Percentiles rank a stretch among this genome's conserved stretches.
Conservation (phyloP, 176 grass and related monocot genomes). For the Canna indica region DNA sequence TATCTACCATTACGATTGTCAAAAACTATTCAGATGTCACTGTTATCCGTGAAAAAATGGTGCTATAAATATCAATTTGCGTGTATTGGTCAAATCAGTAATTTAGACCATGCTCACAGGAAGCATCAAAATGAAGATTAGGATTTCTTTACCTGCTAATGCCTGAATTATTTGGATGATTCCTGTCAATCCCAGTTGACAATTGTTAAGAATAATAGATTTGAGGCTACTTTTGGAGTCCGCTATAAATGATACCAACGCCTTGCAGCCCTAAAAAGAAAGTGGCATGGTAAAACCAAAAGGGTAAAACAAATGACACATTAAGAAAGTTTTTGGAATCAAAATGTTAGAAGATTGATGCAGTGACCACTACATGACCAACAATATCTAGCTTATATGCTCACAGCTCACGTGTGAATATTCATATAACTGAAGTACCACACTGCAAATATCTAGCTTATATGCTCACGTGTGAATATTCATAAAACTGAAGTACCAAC, state of each 20-base stretch:
- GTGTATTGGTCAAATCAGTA: too few species aligned
- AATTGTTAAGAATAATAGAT: conserved; percentile 51
- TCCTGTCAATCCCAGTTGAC: conserved; percentile 53
- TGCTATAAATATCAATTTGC: too few species aligned
- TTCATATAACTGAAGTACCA: too few species aligned
- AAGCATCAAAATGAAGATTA: neutral
- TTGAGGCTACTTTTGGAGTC: conserved; percentile 53
- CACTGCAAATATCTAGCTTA: too few species aligned
- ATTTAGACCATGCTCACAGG: too few species aligned
- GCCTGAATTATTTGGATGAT: conserved; percentile 45
- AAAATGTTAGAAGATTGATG: neutral
- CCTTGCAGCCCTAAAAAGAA: conserved; percentile 41
- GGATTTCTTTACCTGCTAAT: conserved; percentile 51
- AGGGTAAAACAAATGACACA: neutral
- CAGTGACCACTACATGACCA: too few species aligned
- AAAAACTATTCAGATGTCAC: too few species aligned
- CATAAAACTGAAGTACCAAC: too few species aligned
- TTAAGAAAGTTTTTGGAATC: neutral
- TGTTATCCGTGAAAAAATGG: too few species aligned
- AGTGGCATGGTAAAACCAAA: neutral
- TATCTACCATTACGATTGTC: conserved; percentile 28
- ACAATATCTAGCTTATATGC: too few species aligned
- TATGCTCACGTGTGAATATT: too few species aligned
- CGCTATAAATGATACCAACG: conserved; percentile 36
- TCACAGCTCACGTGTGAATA: too few species aligned